phyloP scores from a whole-genome alignment of 75 land plant species.

The Pinus albicaulis region DNA sequence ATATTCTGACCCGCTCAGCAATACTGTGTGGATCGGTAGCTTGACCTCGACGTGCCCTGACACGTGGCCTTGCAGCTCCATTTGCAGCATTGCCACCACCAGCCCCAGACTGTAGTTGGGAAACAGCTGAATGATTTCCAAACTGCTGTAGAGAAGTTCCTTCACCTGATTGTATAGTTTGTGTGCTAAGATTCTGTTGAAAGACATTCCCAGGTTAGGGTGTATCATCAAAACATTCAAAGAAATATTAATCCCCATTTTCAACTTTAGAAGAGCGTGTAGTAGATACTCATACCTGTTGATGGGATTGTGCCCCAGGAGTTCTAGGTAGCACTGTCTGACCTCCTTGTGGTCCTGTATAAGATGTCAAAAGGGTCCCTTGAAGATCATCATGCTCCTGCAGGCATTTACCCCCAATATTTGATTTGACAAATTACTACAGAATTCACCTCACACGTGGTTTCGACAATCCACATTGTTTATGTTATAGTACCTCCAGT shows the following conservation, averaged over 20 bases:
- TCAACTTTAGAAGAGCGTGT: background rate
- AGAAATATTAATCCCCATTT: background rate
- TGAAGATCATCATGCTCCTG: constrained; percentile 23
- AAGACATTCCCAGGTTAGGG: background rate
- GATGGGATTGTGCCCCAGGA: constrained; percentile 1
- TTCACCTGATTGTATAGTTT: constrained; percentile 12
- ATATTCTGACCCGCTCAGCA: constrained; percentile 53
- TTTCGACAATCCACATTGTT: background rate
- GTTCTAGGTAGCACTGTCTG: constrained; percentile 1
- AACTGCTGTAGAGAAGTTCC: constrained; percentile 9
- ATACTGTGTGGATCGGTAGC: constrained; percentile 71
- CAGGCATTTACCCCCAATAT: constrained; percentile 1
- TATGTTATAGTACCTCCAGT: background rate
- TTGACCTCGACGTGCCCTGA: constrained; percentile 60
- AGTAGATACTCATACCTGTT: constrained; percentile 8
- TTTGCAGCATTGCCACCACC: constrained; percentile 11
- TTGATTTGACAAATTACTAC: background rate
- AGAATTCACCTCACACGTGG: background rate
- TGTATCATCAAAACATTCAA: background rate
- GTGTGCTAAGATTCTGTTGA: constrained; percentile 6
- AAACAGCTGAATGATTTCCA: constrained; percentile 6
- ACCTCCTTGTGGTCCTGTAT: constrained; percentile 9
- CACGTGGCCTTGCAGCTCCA: constrained; percentile 30
- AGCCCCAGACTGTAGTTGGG: constrained; percentile 16
- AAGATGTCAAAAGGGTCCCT: constrained; percentile 10